Base-by-base conservation (phyloP, 257 asterid genomes). In the Fraxinus anomala region DNA sequence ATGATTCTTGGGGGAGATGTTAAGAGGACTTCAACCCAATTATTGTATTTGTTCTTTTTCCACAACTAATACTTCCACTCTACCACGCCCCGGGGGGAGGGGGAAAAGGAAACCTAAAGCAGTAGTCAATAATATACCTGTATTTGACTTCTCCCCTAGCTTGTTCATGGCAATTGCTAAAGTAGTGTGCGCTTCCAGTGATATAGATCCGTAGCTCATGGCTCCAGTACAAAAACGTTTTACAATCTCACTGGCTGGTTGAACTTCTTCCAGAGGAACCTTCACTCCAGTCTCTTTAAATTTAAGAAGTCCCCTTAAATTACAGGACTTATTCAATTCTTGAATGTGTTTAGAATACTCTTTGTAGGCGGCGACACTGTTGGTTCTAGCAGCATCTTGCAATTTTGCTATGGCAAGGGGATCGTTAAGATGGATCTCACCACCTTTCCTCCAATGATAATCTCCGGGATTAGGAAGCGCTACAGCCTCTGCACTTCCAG, bases 381-480 rank as follows among this genome's bases (percentile, higher is more conserved):
- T 94, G 70, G 96, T 82, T 81, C 83, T 90, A 51, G 99, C 89
- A 82, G 99, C 99, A 72, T 96, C 99, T 82, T 96, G 99, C 78
- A 96, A 81, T 83, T 96, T 93, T 36, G 98, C 93, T 26, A 96
- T 96, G 68, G 98, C 99, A 80, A 96, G 90, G 78, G 99, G 99
- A 68, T 96, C 99, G 56, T 96, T 96, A 47, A 96, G 88, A 85
- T 96, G 99, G 80, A 93, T 49, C 88, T 96, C 99, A 26, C 99
- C 99, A 77, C 90, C 98, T 85, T 93, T 93, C 84, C 99, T 92
- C 99, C 99, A 96, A 85, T 96, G 97, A 68, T 89, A 96, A 82
- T 96, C 98, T 65, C 99, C 99, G 8, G 98, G 97, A 90, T 96
- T 96, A 61, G 98, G 99, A 72, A 96, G 96, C 37, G 99, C 99